A percentile compares a stretch with the other conserved stretches of the same genome.
phyloP scores from a whole-genome alignment of 768 basidiomycete species.

The Clitopilus passeckerianus region DNA sequence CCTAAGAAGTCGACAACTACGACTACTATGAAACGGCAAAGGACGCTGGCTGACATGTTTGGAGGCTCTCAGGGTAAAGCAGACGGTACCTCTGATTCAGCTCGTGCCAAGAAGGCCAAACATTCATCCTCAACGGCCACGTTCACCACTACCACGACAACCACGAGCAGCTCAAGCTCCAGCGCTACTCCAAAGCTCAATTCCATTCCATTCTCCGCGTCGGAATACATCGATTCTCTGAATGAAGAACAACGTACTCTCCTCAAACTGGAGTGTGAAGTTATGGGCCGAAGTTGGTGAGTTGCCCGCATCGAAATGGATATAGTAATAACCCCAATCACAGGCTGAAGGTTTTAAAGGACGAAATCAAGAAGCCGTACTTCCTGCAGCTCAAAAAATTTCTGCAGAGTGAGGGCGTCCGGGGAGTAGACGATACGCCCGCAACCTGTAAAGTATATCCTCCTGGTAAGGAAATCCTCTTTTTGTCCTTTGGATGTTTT shows the following conservation, averaged over 20 bases:
- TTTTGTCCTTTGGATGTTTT: conserved; percentile 1
- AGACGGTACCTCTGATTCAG: conserved; percentile 14
- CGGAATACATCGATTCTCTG: conserved; percentile 45
- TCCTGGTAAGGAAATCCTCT: conserved; percentile 46
- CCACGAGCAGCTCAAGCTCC: conserved; percentile 1
- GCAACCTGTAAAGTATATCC: conserved; percentile 67
- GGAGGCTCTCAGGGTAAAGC: conserved; percentile 22
- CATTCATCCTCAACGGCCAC: conserved; percentile 18
- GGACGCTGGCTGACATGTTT: conserved; percentile 65
- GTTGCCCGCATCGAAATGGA: conserved; percentile 10
- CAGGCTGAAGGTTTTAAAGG: conserved; percentile 72
- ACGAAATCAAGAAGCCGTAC: conserved; percentile 74
- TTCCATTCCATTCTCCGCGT: conserved; percentile 64
- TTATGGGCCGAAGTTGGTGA: conserved; percentile 72
- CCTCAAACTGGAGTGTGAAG: conserved; percentile 63
- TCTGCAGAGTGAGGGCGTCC: conserved; percentile 61
- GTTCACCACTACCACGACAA: conserved; percentile 12
- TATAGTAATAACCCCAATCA: neutral
- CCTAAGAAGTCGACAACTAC: conserved; percentile 3
- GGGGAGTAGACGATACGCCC: conserved; percentile 40
- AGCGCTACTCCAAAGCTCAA: conserved; percentile 38
- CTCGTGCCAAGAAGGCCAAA: conserved; percentile 45
- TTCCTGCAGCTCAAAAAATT: conserved; percentile 70
- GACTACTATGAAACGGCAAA: conserved; percentile 44
- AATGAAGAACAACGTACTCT: conserved; percentile 53